A percentile compares a stretch with the other conserved stretches of the same genome.
phyloP scores from a whole-genome alignment of 148 eudicot species.

The Vaccinium macrocarpon region DNA sequence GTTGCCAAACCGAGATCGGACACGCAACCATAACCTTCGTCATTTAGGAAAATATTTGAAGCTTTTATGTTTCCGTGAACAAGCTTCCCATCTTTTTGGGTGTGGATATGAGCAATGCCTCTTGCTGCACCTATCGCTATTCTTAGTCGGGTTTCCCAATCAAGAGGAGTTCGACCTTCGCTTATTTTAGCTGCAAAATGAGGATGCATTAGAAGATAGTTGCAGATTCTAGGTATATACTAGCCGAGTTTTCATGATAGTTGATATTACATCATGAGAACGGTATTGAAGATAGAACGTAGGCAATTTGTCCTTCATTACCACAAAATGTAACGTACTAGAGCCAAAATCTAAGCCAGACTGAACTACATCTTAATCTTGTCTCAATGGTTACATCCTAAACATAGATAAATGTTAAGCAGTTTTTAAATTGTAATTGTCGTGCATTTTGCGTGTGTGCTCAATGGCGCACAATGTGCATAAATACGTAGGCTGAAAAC shows the following conservation, averaged over 20 bases:
- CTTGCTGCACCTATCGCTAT: constrained; percentile 64
- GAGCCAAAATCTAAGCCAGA: neutral
- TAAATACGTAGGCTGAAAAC: neutral
- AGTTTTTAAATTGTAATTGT: neutral
- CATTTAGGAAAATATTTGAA: constrained; percentile 73
- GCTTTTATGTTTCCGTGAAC: constrained; percentile 88
- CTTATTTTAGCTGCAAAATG: constrained; percentile 54
- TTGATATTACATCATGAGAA: neutral
- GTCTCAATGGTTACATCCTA: neutral
- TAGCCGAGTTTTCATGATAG: neutral
- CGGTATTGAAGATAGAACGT: neutral
- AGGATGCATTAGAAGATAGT: neutral
- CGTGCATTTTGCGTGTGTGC: neutral
- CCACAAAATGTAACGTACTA: neutral
- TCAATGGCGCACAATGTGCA: neutral
- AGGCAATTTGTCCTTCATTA: neutral
- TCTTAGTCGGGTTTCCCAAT: constrained; percentile 66
- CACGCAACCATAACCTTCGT: constrained; percentile 48
- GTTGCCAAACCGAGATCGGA: constrained; percentile 74
- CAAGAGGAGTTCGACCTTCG: constrained; percentile 48
- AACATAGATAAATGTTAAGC: neutral
- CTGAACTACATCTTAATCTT: neutral
- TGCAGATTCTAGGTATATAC: neutral
- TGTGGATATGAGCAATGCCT: constrained; percentile 69
- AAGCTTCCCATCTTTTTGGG: constrained; percentile 48